Evolutionary conservation across 2,329 filamentous ascomycete species (phyloP).

Genomic region (Diaporthe nobilis): DNA sequence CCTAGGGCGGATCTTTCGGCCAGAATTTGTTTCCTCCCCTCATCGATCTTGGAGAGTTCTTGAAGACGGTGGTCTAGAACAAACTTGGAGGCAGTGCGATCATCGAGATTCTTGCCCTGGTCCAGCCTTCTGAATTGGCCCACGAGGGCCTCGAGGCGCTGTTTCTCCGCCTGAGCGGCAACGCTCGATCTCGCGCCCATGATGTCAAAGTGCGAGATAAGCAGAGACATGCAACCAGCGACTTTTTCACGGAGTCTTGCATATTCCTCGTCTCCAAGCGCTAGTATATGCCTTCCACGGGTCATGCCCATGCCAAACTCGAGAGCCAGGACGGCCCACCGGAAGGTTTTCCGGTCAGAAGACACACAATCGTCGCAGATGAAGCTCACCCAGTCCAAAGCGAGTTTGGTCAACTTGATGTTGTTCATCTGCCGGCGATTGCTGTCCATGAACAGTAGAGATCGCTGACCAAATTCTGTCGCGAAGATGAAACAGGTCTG

Average conservation of each 20-base stretch:
- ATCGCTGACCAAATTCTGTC: slow-evolving; percentile 98
- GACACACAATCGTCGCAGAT: slow-evolving; percentile 97
- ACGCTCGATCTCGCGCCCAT: slow-evolving; percentile 96
- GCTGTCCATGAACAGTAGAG: slow-evolving; percentile 94
- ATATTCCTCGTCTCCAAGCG: slow-evolving; percentile 90
- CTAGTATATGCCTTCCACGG: slow-evolving; percentile 91
- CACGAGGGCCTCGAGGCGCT: slow-evolving; percentile 84
- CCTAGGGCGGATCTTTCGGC: slow-evolving; percentile 90
- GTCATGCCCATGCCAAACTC: slow-evolving; percentile 99
- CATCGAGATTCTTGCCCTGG: slow-evolving; percentile 79
- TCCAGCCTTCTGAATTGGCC: slow-evolving; percentile 84
- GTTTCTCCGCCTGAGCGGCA: slow-evolving; percentile 93
- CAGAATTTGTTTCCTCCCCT: slow-evolving; percentile 82
- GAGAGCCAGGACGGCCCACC: slow-evolving; percentile 94
- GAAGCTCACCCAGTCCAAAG: slow-evolving; percentile 97
- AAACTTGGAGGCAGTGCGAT: slow-evolving; percentile 85
- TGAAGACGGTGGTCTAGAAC: slow-evolving; percentile 83
- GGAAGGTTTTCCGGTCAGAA: slow-evolving; percentile 94
- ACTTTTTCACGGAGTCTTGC: slow-evolving; percentile 87
- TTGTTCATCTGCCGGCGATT: slow-evolving; percentile 98
- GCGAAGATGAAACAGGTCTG: slow-evolving; percentile 99
- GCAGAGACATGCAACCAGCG: slow-evolving; percentile 94
- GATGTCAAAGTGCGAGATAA: slow-evolving; percentile 99
- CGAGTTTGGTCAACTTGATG: slow-evolving; percentile 91
- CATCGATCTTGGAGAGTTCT: slow-evolving; percentile 83